phyloP scores from a whole-genome alignment of 2,329 filamentous ascomycete species.

The Sporothrix curviconia region DNA sequence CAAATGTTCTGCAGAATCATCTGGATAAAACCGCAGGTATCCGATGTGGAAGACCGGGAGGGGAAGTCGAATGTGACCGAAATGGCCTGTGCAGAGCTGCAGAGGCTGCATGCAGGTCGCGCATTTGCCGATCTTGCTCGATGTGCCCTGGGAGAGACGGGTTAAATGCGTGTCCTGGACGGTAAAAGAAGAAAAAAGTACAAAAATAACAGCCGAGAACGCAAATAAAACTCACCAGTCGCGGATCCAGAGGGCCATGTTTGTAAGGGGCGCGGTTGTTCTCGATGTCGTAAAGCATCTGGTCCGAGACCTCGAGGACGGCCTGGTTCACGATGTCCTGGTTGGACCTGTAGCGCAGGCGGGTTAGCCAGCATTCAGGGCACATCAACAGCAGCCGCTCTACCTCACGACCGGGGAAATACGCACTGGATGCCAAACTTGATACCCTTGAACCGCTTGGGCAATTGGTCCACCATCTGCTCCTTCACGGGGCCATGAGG shows the following conservation, averaged over 20 bases:
- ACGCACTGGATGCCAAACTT: conserved; percentile 86
- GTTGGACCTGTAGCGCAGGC: conserved; percentile 58
- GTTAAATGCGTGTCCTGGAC: background rate
- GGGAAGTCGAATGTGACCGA: conserved; percentile 85
- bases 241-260: conserved; percentile 81
- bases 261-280: conserved; percentile 67
- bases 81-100: conserved; percentile 86
- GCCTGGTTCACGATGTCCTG: conserved; percentile 94
- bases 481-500: conserved; percentile 43
- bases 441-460: conserved; percentile 86
- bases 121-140: conserved; percentile 73
- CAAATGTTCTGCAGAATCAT: conserved; percentile 91
- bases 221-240: conserved; percentile 50
- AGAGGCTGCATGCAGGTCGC: conserved; percentile 76
- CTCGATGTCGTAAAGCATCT: conserved; percentile 85
- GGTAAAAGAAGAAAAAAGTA: conserved; percentile 12
- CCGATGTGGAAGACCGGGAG: conserved; percentile 93
- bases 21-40: conserved; percentile 88
- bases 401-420: conserved; percentile 4
- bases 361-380: too few relatives aligned
- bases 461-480: conserved; percentile 81
- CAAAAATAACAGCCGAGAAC: background rate
- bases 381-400: too few relatives aligned
- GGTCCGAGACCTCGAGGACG: conserved; percentile 89
- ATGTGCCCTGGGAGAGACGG: conserved; percentile 58